These are phyloP conservation scores for Zasmidium citrigriseum DNA, from an alignment of 2,329 filamentous ascomycete species.

Conservation along the genomic window DNA sequence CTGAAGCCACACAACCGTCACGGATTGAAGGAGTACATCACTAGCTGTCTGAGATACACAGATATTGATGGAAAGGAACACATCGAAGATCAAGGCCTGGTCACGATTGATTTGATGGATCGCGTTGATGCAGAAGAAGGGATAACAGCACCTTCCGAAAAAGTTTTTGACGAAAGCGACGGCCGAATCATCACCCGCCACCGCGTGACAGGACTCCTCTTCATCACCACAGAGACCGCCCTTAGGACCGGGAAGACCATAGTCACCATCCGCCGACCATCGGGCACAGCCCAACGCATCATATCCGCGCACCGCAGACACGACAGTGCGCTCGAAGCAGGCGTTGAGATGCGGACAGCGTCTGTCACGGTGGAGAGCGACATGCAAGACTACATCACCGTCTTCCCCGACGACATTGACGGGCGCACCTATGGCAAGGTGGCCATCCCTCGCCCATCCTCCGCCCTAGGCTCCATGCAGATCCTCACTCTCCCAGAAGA, in stretches of 20 bases:
- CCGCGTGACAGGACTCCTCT: constrained; percentile 73
- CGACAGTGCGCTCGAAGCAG: constrained; percentile 8
- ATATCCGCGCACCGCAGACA: constrained; percentile 20
- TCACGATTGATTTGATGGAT: constrained; percentile 77
- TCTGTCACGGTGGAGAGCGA: constrained; percentile 26
- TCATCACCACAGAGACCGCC: constrained; percentile 73
- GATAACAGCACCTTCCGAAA: constrained; percentile 60
- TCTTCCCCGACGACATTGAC: constrained; percentile 29
- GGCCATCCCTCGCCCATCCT: constrained; percentile 51
- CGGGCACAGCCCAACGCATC: constrained; percentile 28
- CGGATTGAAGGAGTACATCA: constrained; percentile 86
- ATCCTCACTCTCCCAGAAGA: constrained; percentile 70
- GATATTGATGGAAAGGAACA: constrained; percentile 73
- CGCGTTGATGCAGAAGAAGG: constrained; percentile 55
- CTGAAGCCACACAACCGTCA: constrained; percentile 81
- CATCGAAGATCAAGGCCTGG: constrained; percentile 88
- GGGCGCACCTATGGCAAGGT: constrained; percentile 39
- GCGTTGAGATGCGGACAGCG: constrained; percentile 19
- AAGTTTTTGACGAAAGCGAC: constrained; percentile 65
- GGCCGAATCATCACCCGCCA: constrained; percentile 67
- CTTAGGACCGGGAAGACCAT: constrained; percentile 38
- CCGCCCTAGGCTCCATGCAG: constrained; percentile 28
- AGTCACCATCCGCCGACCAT: constrained; percentile 34
- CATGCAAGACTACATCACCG: constrained; percentile 27
- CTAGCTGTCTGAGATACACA: constrained; percentile 75